phyloP scores from a whole-genome alignment of 2,329 filamentous ascomycete genomes.

The Intubia oerlemansii region DNA sequence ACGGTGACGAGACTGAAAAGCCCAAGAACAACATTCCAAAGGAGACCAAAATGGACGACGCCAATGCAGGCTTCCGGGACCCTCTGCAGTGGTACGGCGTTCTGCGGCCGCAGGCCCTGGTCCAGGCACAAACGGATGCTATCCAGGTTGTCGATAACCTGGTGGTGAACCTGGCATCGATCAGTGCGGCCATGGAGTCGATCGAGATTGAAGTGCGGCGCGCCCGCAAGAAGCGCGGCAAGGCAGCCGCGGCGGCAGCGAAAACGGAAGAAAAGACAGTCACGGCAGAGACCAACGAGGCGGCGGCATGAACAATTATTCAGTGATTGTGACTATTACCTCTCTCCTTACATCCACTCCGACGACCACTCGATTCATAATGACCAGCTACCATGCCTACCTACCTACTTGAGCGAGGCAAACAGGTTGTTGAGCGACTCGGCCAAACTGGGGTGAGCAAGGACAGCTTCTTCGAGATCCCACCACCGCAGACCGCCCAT shows the following conservation, averaged over 20 bases:
- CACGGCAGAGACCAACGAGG: neutral
- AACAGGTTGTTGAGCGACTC: too few species aligned
- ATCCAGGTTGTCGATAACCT: conserved; percentile 31
- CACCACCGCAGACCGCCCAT: too few species aligned
- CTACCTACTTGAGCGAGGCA: too few species aligned
- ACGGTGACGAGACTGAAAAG: neutral
- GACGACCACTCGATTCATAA: neutral
- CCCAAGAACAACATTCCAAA: conserved; percentile 3
- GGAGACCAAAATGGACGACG: conserved; percentile 2
- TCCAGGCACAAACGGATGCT: conserved; percentile 37
- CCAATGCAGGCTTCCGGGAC: conserved; percentile 14
- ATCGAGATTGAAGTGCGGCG: conserved; percentile 49
- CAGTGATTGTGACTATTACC: conserved; percentile 3
- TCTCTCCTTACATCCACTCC: neutral
- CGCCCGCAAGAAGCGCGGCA: conserved; percentile 30
- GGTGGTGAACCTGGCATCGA: conserved; percentile 32
- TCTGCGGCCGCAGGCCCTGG: conserved; percentile 28
- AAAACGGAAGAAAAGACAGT: conserved; percentile 1
- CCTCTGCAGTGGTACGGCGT: conserved; percentile 38
- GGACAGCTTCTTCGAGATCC: too few species aligned
- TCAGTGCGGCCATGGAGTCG: conserved; percentile 38
- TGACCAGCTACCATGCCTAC: too few species aligned
- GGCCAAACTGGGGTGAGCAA: too few species aligned
- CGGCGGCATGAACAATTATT: neutral
- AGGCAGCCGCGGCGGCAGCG: conserved; percentile 7